Evolutionary conservation across 257 asterid genomes (phyloP).

Genomic region (Petunia axillaris): DNA sequence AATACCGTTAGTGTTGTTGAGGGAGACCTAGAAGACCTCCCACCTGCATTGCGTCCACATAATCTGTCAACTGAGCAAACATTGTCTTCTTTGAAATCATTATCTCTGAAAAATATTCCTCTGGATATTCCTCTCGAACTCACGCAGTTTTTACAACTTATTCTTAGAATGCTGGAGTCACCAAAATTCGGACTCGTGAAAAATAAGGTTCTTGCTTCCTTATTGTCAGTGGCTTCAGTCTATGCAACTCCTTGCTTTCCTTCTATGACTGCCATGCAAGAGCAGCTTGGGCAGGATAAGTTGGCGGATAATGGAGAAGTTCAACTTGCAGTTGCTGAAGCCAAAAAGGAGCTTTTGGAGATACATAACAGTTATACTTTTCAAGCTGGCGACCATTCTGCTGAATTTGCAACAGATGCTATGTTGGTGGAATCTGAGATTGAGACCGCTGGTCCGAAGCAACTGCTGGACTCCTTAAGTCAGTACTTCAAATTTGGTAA

Average conservation of each 20-base stretch:
- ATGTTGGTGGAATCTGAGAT: conserved; percentile 55
- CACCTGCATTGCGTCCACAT: conserved; percentile 77
- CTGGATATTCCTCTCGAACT: conserved; percentile 65
- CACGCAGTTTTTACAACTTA: conserved; percentile 56
- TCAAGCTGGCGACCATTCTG: conserved; percentile 44
- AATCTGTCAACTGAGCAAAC: conserved; percentile 69
- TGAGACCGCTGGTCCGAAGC: conserved; percentile 62
- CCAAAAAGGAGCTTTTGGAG: conserved; percentile 58
- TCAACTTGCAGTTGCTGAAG: conserved; percentile 54
- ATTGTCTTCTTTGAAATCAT: conserved; percentile 56
- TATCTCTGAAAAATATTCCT: conserved; percentile 51
- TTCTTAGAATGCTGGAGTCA: conserved; percentile 56
- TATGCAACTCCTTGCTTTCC: conserved; percentile 47
- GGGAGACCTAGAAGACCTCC: conserved; percentile 93
- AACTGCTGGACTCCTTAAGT: conserved; percentile 61
- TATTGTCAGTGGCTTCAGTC: conserved; percentile 62
- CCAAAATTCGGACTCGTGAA: conserved; percentile 54
- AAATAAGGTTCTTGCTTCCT: conserved; percentile 55
- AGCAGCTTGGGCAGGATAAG: conserved; percentile 37
- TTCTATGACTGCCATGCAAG: conserved; percentile 37
- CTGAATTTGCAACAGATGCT: conserved; percentile 52
- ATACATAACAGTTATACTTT: conserved; percentile 47
- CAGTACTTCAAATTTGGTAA: conserved; percentile 46
- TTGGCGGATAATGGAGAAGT: conserved; percentile 39
- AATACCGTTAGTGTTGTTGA: conserved; percentile 71